Evolutionary conservation across 179 eudicot genomes (phyloP).

Genomic region (Gypsophila paniculata): DNA sequence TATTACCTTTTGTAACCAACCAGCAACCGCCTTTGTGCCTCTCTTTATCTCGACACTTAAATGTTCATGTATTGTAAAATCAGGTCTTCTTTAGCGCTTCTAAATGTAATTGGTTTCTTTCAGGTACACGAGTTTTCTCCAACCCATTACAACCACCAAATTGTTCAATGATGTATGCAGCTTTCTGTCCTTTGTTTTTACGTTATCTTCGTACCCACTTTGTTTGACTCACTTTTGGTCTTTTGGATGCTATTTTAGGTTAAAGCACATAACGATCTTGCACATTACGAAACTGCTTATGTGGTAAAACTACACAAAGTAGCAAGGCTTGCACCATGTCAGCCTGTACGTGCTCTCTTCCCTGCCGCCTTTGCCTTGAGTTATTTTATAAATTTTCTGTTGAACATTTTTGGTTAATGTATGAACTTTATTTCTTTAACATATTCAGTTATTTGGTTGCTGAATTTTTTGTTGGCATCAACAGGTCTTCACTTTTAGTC

Average conservation of each 20-base stretch:
- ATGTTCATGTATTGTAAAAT: not conserved
- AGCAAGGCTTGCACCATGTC: conserved; percentile 82
- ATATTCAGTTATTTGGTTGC: not conserved
- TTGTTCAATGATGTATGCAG: conserved; percentile 74
- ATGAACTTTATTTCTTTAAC: not conserved
- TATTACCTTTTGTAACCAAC: conserved; percentile 3
- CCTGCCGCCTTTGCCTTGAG: not conserved
- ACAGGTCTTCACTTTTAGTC: conserved; percentile 85
- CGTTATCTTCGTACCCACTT: not conserved
- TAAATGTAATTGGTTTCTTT: conserved; percentile 14
- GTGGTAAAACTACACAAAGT: conserved; percentile 89
- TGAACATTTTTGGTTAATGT: not conserved
- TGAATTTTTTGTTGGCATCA: conserved; percentile 11
- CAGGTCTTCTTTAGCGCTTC: not conserved
- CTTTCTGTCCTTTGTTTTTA: not conserved
- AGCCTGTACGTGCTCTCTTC: conserved; percentile 54
- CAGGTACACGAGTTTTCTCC: conserved; percentile 95
- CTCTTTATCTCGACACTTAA: not conserved
- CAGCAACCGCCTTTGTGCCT: not conserved
- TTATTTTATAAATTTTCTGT: not conserved
- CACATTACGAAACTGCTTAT: conserved; percentile 92
- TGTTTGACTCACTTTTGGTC: conserved; percentile 7
- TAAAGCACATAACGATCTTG: conserved; percentile 78
- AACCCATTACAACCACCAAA: conserved; percentile 84
- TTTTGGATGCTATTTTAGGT: conserved; percentile 42